Evolutionary conservation across 75 land plant genomes (phyloP).

Genomic region (Picea glauca): DNA sequence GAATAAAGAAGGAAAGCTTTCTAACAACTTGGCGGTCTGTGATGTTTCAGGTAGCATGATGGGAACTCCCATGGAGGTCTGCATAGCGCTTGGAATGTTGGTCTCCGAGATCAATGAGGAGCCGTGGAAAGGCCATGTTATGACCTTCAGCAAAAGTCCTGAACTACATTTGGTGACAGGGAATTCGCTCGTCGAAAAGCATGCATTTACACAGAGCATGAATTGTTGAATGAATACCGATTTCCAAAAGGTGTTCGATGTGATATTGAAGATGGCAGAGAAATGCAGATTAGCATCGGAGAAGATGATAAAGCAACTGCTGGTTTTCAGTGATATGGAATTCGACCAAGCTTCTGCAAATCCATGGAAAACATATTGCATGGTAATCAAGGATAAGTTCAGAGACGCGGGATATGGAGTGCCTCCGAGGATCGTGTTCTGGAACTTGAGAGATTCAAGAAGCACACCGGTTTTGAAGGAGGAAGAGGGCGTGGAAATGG

Average conservation of each 20-base stretch:
- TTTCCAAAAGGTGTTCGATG: slow-evolving; percentile 59
- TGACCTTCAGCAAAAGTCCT: slow-evolving; percentile 61
- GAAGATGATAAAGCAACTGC: slow-evolving; percentile 62
- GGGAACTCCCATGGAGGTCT: slow-evolving; percentile 61
- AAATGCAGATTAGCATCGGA: slow-evolving; percentile 22
- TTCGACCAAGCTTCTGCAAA: slow-evolving; percentile 42
- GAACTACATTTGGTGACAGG: slow-evolving; percentile 44
- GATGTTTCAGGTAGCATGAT: slow-evolving; percentile 78
- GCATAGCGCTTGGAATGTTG: slow-evolving; percentile 59
- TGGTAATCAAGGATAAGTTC: slow-evolving; percentile 40
- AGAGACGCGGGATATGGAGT: slow-evolving; percentile 35
- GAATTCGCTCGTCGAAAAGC: slow-evolving; percentile 25
- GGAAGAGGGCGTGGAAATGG: slow-evolving; percentile 56
- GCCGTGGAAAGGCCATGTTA: slow-evolving; percentile 69
- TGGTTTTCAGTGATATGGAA: slow-evolving; percentile 83
- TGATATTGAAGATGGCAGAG: slow-evolving; percentile 37
- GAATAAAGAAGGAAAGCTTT: slow-evolving; percentile 32
- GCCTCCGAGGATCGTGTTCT: slow-evolving; percentile 67
- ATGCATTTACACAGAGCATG: slow-evolving; percentile 32
- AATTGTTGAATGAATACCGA: slow-evolving; percentile 65
- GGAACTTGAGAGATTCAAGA: slow-evolving; percentile 53
- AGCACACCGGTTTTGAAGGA: slow-evolving; percentile 57
- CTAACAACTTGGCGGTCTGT: slow-evolving; percentile 60
- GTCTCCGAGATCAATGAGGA: slow-evolving; percentile 60
- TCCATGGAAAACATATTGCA: slow-evolving; percentile 52